These are phyloP conservation scores for Aspergillaceae sp. DNA, from an alignment of 2,329 filamentous ascomycete species.

Conservation along the genomic window DNA sequence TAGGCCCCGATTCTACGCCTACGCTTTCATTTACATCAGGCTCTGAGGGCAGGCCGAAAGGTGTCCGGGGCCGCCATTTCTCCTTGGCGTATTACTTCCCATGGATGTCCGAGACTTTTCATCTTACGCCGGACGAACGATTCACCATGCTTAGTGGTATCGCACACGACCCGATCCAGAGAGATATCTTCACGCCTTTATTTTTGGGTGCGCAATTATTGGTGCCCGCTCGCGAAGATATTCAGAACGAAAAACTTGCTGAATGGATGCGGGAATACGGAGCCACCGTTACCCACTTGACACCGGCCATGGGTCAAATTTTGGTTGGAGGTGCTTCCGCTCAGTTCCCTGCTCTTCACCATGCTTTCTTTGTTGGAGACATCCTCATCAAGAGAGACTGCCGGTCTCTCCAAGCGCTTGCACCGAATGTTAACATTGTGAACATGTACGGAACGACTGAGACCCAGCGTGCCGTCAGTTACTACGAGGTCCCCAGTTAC, in stretches of 20 bases:
- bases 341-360: conserved; percentile 65
- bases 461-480: conserved; percentile 71
- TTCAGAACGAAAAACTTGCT: conserved; percentile 72
- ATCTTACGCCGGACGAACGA: conserved; percentile 59
- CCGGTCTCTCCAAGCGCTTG: conserved; percentile 63
- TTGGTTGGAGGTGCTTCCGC: conserved; percentile 74
- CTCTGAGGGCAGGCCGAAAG: conserved; percentile 70
- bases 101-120: conserved; percentile 85
- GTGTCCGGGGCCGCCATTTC: conserved; percentile 80
- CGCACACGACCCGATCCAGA: conserved; percentile 51
- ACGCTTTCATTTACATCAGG: conserved; percentile 70
- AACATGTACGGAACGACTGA: conserved; percentile 90
- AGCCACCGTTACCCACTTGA: conserved; percentile 77
- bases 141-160: conserved; percentile 84
- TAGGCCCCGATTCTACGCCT: conserved; percentile 77
- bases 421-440: conserved; percentile 63
- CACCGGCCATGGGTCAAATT: conserved; percentile 94
- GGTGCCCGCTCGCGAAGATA: conserved; percentile 72
- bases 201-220: conserved; percentile 75
- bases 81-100: conserved; percentile 77
- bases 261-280: conserved; percentile 77
- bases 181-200: conserved; percentile 82
- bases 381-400: conserved; percentile 80
- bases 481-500: conserved; percentile 65
- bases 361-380: conserved; percentile 88